phyloP scores from a whole-genome alignment of 75 land plant genomes.

The Selaginella tamariscina region DNA sequence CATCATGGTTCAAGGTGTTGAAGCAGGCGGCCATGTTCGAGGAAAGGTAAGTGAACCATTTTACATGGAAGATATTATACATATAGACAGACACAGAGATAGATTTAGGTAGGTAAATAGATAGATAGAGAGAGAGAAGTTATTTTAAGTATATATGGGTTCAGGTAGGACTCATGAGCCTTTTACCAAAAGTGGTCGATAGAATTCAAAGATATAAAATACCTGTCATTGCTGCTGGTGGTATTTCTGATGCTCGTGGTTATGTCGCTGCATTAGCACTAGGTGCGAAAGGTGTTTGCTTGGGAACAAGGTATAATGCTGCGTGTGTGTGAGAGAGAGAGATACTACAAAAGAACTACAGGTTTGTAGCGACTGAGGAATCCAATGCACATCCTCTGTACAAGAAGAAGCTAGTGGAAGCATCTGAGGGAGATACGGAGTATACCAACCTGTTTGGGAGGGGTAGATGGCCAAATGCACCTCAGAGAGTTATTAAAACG shows the following conservation, averaged over 20 bases:
- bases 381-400: constrained; percentile 68
- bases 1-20: constrained; percentile 73
- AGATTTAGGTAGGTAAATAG: background rate
- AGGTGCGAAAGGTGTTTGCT: constrained; percentile 75
- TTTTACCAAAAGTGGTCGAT: constrained; percentile 65
- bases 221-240: constrained; percentile 82
- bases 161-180: constrained; percentile 45
- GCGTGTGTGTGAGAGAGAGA: background rate
- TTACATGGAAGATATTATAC: background rate
- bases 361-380: constrained; percentile 67
- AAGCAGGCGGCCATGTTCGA: constrained; percentile 88
- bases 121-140: background rate
- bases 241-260: constrained; percentile 77
- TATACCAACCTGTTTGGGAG: constrained; percentile 70
- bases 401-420: constrained; percentile 53
- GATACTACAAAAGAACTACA: background rate
- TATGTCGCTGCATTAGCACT: constrained; percentile 87
- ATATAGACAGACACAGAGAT: background rate
- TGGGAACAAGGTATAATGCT: constrained; percentile 65
- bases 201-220: constrained; percentile 36
- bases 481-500: constrained; percentile 53
- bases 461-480: constrained; percentile 70
- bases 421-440: constrained; percentile 31
- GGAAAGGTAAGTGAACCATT: constrained; percentile 50
- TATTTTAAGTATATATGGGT: background rate